Evolutionary conservation across 73 alveolate species (phyloP), one percentile per base, ranked within the genome.

Genomic region (Blepharisma stoltei): DNA sequence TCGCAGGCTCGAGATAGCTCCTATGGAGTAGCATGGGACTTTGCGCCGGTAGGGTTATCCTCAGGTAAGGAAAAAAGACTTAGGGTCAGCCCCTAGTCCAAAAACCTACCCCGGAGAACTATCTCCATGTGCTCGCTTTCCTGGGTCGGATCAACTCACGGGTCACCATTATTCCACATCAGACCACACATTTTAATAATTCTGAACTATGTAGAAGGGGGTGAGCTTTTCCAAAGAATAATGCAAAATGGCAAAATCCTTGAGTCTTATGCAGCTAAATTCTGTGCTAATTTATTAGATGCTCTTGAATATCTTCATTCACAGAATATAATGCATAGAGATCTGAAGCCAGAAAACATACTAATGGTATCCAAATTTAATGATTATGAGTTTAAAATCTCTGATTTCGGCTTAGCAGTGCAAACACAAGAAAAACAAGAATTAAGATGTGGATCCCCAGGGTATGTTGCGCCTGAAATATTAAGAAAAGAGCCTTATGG

Each of bases 391-490:
- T 52, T 52, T 52, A 14, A 52, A 52, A 52, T 52, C 3, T 14
- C 23, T n/a, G 67, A 52, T 20, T 52, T 52, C 23, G 67, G 67
- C 2, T 20, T 52, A n/a, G 67, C 67, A n/a, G 23, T 20, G 23
- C 18, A 52, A 52, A n/a, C 18, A 52, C 5, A 52, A 52, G 18
- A 52, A 52, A 20, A 52, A 2, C 23, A n/a, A 52, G 23, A 14
- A 52, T 52, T n/a, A 20, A 52, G 23, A 52, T 52, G 67, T 3
- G 67, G 67, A 14, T 52, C 67, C 18, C 67, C 67, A 52, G 67
- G 67, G 67, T 52, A 52, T 52, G 67, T 52, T n/a, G 67, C 67
- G 2, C 67, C 67, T 52, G 67, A 52, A 52, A 52, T 52, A 52
- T 3, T 52, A 20, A 52, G 67, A 20, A 52, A 52, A n/a, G 23